A percentile compares a stretch with the other conserved stretches of the same genome.
These are phyloP conservation scores for Fusarium circinatum DNA, from an alignment of 2,329 filamentous ascomycete species.

Conservation along the genomic window DNA sequence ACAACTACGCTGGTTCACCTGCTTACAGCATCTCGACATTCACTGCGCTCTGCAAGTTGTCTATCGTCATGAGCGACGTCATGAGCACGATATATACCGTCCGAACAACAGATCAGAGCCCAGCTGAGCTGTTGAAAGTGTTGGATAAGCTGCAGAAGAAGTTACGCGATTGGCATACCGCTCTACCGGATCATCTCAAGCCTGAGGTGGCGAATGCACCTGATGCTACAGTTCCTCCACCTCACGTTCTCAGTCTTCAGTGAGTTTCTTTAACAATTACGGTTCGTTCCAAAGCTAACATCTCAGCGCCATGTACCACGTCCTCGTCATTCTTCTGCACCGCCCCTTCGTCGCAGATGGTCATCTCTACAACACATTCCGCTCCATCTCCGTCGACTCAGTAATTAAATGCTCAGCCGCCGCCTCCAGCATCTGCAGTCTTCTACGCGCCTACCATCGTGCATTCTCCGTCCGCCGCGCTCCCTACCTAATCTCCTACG, in stretches of 20 bases:
- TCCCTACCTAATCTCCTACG: conserved; percentile 65
- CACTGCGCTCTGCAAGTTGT: conserved; percentile 33
- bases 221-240: conserved; percentile 48
- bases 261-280: fast-evolving
- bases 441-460: conserved; percentile 57
- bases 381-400: conserved; percentile 55
- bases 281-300: fast-evolving
- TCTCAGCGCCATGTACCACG: conserved; percentile 58
- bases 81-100: conserved; percentile 58
- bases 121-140: conserved; percentile 50
- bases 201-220: conserved; percentile 47
- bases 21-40: conserved; percentile 35
- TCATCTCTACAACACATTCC: conserved; percentile 56
- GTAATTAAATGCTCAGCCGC: conserved; percentile 57
- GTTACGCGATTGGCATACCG: conserved; percentile 54
- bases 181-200: conserved; percentile 55
- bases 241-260: conserved; percentile 56
- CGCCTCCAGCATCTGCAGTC: conserved; percentile 55
- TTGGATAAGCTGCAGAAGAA: conserved; percentile 53
- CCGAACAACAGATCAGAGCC: conserved; percentile 49
- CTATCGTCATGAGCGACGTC: conserved; percentile 53
- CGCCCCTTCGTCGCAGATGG: conserved; percentile 63
- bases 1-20: conserved; percentile 42
- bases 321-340: conserved; percentile 63
- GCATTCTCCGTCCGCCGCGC: conserved; percentile 58